Evolutionary conservation across 441 rosid species (phyloP).

Genomic region (Populus hybrid): DNA sequence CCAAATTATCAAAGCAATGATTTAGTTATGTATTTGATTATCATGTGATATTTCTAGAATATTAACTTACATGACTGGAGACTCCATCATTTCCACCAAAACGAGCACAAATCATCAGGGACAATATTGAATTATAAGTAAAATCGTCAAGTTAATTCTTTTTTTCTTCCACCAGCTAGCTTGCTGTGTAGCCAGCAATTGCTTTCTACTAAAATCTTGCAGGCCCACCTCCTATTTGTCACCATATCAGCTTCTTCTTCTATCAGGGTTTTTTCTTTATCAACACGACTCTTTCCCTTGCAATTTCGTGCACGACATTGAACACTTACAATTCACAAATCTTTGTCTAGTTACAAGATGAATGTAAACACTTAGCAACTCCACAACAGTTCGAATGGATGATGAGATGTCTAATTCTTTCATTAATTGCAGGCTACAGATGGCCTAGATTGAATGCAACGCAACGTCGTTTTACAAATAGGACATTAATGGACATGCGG

Average conservation of each 20-base stretch:
- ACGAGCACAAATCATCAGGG: no score
- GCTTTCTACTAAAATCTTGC: neutral
- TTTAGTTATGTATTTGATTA: no score
- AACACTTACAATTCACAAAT: neutral
- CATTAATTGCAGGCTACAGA: conserved; percentile 13
- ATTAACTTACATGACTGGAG: no score
- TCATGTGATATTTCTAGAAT: no score
- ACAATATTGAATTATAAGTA: no score
- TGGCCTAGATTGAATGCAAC: conserved; percentile 5
- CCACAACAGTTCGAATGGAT: neutral
- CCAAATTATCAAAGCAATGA: no score
- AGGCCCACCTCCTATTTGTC: neutral
- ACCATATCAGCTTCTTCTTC: neutral
- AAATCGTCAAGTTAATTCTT: no score
- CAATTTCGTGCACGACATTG: conserved; percentile 1
- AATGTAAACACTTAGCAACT: neutral
- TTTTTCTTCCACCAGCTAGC: no score
- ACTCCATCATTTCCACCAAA: no score
- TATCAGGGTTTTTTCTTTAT: no score
- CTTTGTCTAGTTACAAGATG: neutral
- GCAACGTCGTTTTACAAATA: conserved; percentile 16
- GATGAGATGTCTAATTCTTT: neutral
- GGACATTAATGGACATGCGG: conserved; percentile 10
- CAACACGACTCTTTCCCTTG: neutral
- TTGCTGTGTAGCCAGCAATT: neutral